Conservation (phyloP, 345 rosid genomes). For the Eucalyptus marginata region DNA sequence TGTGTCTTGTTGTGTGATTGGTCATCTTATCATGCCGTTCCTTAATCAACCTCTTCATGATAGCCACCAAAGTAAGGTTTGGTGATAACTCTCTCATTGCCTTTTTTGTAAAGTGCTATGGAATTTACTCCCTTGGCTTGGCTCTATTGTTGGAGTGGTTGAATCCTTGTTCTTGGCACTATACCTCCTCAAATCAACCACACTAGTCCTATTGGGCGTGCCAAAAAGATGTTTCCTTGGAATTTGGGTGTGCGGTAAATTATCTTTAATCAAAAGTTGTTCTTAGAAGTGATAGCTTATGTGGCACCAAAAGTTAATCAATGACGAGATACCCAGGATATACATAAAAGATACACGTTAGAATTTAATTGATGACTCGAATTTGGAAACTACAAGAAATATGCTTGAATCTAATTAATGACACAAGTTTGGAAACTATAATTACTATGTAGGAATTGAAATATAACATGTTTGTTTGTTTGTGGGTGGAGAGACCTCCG, state of each 20-base stretch:
- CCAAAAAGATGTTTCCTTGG: not conserved
- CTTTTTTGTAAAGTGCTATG: not conserved
- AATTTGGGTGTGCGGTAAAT: not conserved
- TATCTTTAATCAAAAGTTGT: too few species aligned
- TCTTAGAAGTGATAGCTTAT: not conserved
- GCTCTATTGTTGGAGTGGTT: not conserved
- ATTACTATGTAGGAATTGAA: too few species aligned
- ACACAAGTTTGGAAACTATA: too few species aligned
- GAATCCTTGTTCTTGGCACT: not conserved
- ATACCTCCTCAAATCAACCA: too few species aligned
- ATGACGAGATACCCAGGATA: not conserved
- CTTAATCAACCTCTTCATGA: not conserved
- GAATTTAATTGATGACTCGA: too few species aligned
- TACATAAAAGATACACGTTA: not conserved
- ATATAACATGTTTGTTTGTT: too few species aligned
- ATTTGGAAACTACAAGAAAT: too few species aligned
- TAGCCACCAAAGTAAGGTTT: not conserved
- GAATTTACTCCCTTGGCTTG: not conserved
- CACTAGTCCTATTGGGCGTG: too few species aligned
- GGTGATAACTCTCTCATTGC: not conserved
- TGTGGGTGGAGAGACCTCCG: too few species aligned
- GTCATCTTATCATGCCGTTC: not conserved
- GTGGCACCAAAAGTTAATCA: not conserved
- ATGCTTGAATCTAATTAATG: fast-evolving
- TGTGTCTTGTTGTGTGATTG: not conserved